Conservation (phyloP, 345 rosid genomes). For the Balakata baccata region DNA sequence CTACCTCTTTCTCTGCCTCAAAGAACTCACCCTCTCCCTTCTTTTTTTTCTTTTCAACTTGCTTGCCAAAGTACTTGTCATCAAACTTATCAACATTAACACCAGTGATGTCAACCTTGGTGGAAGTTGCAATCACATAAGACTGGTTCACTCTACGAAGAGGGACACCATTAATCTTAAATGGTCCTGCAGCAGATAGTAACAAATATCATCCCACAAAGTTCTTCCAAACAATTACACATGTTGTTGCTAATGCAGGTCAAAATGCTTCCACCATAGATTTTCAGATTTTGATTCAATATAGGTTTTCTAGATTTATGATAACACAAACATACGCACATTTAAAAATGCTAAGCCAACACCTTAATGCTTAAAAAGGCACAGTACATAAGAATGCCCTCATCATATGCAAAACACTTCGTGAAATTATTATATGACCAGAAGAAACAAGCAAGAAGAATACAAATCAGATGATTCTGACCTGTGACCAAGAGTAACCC, state of each 20-base stretch:
- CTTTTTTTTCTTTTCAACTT: constrained; percentile 60
- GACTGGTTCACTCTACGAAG: constrained; percentile 64
- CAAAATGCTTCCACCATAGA: background rate
- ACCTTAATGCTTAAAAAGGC: background rate
- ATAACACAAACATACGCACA: background rate
- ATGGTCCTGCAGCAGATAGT: constrained; percentile 47
- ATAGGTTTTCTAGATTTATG: background rate
- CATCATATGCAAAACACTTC: background rate
- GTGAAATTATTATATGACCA: background rate
- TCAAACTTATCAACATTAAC: constrained; percentile 49
- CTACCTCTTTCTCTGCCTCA: constrained; percentile 65
- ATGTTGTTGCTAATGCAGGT: background rate
- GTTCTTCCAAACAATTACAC: background rate
- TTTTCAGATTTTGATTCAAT: background rate
- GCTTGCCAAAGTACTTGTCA: constrained; percentile 44
- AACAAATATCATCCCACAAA: background rate
- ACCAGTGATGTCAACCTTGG: constrained; percentile 67
- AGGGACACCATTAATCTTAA: constrained; percentile 72
- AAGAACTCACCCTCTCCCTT: constrained; percentile 78
- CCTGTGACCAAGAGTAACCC: constrained; percentile 84
- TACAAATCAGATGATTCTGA: constrained; percentile 18
- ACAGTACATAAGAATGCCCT: background rate
- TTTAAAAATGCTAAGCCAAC: no score
- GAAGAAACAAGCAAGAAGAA: background rate
- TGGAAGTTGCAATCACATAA: constrained; percentile 62